Evolutionary conservation across 2,329 filamentous ascomycete species (phyloP).

Genomic region (Xylaria sp.): DNA sequence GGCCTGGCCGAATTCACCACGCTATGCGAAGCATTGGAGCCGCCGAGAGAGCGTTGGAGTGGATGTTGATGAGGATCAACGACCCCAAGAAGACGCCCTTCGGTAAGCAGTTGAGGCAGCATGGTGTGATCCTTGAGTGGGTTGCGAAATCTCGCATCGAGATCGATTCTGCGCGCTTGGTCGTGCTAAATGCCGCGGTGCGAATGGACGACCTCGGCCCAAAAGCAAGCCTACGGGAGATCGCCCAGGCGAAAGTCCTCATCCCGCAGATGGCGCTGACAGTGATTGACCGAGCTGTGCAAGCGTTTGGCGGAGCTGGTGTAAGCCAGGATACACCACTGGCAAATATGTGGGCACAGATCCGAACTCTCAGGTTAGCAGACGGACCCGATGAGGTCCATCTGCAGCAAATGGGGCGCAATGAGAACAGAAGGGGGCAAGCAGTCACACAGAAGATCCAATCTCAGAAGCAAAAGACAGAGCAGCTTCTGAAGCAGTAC

Average conservation of each 20-base stretch:
- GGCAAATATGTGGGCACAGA: conserved; percentile 79
- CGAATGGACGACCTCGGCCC: conserved; percentile 90
- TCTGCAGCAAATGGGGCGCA: conserved; percentile 77
- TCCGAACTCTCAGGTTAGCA: conserved; percentile 82
- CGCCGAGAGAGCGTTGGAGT: conserved; percentile 89
- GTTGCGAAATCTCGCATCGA: conserved; percentile 91
- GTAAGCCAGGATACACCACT: conserved; percentile 94
- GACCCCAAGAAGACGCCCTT: conserved; percentile 91
- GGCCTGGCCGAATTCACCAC: conserved; percentile 96
- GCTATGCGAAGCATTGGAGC: conserved; percentile 95
- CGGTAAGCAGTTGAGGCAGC: conserved; percentile 82
- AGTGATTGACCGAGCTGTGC: conserved; percentile 93
- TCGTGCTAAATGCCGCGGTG: conserved; percentile 93
- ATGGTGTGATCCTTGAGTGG: conserved; percentile 95
- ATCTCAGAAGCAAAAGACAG: conserved; percentile 68
- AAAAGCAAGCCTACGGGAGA: conserved; percentile 89
- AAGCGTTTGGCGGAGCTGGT: conserved; percentile 89
- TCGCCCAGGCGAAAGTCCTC: conserved; percentile 93
- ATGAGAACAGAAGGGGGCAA: conserved; percentile 75
- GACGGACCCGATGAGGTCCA: conserved; percentile 98
- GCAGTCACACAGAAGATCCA: conserved; percentile 66
- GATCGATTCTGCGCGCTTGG: conserved; percentile 87
- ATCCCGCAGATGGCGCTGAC: conserved; percentile 81
- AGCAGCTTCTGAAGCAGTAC: conserved; percentile 68
- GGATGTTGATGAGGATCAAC: conserved; percentile 93